Evolutionary conservation across 805 yeast genomes (phyloP).

Genomic region (Metschnikowia vanudenii): DNA sequence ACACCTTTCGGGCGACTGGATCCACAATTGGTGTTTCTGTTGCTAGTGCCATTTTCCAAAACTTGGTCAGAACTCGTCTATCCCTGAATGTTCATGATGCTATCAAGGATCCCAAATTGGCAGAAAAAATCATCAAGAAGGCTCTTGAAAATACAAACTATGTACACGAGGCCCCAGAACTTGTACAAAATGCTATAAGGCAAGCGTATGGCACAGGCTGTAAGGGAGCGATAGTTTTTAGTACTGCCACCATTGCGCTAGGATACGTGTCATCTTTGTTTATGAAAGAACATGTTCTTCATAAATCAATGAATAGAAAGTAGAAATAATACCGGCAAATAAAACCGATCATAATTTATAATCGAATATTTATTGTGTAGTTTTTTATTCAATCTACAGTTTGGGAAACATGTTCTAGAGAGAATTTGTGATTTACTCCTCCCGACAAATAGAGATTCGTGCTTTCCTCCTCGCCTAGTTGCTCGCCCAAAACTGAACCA

Average conservation of each 20-base stretch:
- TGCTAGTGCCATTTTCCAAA: slow-evolving; percentile 65
- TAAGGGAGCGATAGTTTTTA: slow-evolving; percentile 53
- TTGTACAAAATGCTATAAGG: slow-evolving; percentile 47
- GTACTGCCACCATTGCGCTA: slow-evolving; percentile 37
- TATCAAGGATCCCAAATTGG: slow-evolving; percentile 27
- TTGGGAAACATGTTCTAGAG: slow-evolving; percentile 5
- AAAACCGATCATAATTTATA: too few relatives aligned
- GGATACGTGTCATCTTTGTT: slow-evolving; percentile 44
- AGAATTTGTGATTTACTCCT: slow-evolving; percentile 18
- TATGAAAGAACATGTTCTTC: slow-evolving; percentile 59
- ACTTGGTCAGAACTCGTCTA: slow-evolving; percentile 34
- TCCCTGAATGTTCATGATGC: slow-evolving; percentile 9
- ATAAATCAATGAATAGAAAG: slow-evolving; percentile 49
- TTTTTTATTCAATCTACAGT: background rate
- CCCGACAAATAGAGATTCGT: slow-evolving; percentile 17
- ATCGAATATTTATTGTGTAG: too few relatives aligned
- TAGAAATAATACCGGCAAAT: background rate
- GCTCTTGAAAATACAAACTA: slow-evolving; percentile 60
- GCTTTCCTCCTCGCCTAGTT: background rate
- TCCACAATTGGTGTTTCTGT: slow-evolving; percentile 79
- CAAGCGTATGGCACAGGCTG: slow-evolving; percentile 53
- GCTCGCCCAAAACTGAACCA: background rate
- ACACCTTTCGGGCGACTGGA: slow-evolving; percentile 83
- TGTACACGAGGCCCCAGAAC: slow-evolving; percentile 51
- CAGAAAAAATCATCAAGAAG: slow-evolving; percentile 44